Evolutionary conservation across 805 yeast species (phyloP), one percentile per base, ranked within the genome.

Genomic region (Candida cerambycidarum): DNA sequence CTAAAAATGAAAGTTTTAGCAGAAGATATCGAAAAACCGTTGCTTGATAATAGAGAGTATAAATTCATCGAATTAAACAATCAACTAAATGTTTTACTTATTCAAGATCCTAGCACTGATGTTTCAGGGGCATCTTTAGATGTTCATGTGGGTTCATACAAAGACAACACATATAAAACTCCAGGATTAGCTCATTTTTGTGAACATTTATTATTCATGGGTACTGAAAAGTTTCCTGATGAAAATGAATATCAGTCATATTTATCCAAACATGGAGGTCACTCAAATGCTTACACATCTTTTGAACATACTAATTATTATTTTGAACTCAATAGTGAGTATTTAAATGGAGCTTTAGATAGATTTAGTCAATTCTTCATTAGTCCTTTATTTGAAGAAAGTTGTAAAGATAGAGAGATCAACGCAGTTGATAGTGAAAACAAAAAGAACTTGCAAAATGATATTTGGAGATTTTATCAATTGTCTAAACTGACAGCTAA

Each of bases 371-470:
- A 92, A 61, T 92, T 92, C 59, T 92, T 92, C 69, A 84, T 90
- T 27, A 62, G 79, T 21, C 99, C 99, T 1, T 68, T 92, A 52
- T 92, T 92, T 56, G 69, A 73, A 49, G 69, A 53, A 51, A 71
- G 80, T 48, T 83, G 97, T 58, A 87, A 89, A 58, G 96, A 89
- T 57, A 76, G 97, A 43, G 99, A 92, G 63, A 85, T 92, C 54
- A 79, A 82, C 49, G 98, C 98, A 1, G 98, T 92, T 8, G 97
- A 92, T 63, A 85, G 96, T 29, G 99, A 92, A 66, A 89, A 92
- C 69, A 92, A 89, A 61, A 92, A 93, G 67, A 92, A 92, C 60
- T 69, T 93, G 40, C 98, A 92, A 62, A 85, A 76, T 58, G 99
- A 92, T 62, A 59, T 67, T 34, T 89, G 98, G 97, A 79, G 98